Evolutionary conservation across 169 alveolate species (phyloP).

Genomic region (Plasmodium gaboni): DNA sequence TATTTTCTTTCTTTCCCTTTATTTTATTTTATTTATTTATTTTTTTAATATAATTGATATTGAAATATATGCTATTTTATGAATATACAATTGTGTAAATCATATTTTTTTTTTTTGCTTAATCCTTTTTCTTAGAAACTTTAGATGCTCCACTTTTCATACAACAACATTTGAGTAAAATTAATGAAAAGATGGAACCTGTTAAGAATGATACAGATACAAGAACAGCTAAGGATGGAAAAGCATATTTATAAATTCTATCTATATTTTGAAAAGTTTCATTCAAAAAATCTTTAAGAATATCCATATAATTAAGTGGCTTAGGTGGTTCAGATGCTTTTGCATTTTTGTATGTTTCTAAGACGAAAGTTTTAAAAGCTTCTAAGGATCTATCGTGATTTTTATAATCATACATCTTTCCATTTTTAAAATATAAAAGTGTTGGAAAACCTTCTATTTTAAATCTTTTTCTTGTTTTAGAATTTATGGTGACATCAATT

Average conservation of each 20-base stretch:
- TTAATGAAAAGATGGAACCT: constrained; percentile 21
- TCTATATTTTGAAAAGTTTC: constrained; percentile 60
- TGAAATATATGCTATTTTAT: too few species aligned
- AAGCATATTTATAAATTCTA: constrained; percentile 64
- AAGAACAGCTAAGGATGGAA: constrained; percentile 39
- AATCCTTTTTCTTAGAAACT: constrained; percentile 5
- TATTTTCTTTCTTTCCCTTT: too few species aligned
- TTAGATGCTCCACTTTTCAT: not conserved
- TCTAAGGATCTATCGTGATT: constrained; percentile 82
- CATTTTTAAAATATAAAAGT: constrained; percentile 93
- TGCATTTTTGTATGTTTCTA: constrained; percentile 65
- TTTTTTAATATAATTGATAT: too few species aligned
- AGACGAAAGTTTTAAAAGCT: constrained; percentile 78
- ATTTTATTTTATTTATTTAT: too few species aligned
- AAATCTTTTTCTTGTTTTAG: constrained; percentile 86
- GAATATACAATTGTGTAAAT: too few species aligned
- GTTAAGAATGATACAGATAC: constrained; percentile 30
- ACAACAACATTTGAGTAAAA: constrained; percentile 11
- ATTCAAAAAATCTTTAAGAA: constrained; percentile 36
- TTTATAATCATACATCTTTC: constrained; percentile 90
- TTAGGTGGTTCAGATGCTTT: constrained; percentile 55
- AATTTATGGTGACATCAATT: constrained; percentile 87
- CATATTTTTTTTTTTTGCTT: not conserved
- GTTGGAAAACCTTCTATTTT: constrained; percentile 97
- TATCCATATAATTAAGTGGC: constrained; percentile 37